These are phyloP conservation scores for Stachybotrys chlorohalonatus DNA, from an alignment of 2,329 filamentous ascomycete genomes.

Conservation along the genomic window DNA sequence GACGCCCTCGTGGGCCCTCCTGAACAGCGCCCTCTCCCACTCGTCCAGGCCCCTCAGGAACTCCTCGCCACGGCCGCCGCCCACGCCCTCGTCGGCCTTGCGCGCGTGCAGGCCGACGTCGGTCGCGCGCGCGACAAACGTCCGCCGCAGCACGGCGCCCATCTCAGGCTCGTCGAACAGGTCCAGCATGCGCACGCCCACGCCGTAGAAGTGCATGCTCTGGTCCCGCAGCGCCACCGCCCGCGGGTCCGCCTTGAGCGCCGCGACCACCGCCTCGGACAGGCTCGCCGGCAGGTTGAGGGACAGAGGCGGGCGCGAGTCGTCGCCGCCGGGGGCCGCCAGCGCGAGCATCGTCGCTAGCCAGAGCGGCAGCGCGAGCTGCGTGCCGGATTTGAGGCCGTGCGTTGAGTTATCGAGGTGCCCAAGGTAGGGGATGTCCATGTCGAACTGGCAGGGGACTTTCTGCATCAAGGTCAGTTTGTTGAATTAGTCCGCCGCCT, in stretches of 20 bases:
- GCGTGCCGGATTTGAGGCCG: conserved; percentile 70
- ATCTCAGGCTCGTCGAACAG: conserved; percentile 77
- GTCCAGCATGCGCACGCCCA: conserved; percentile 79
- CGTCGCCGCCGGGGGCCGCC: conserved; percentile 37
- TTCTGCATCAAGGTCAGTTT: conserved; percentile 45
- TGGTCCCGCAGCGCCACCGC: conserved; percentile 77
- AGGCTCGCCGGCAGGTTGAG: conserved; percentile 76
- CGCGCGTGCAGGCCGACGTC: conserved; percentile 85
- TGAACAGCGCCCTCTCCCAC: conserved; percentile 71
- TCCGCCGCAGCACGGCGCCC: conserved; percentile 64
- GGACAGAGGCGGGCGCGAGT: conserved; percentile 55
- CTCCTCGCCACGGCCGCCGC: conserved; percentile 58
- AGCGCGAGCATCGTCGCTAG: conserved; percentile 88
- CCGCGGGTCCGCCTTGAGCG: conserved; percentile 81
- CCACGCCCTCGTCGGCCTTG: conserved; percentile 60
- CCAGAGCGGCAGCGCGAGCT: conserved; percentile 82
- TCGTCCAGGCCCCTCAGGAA: conserved; percentile 86
- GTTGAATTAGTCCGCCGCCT: too few relatives aligned
- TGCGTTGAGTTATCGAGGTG: conserved; percentile 78
- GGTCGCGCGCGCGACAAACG: conserved; percentile 71
- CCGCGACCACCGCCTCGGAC: conserved; percentile 72
- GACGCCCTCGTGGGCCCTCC: conserved; percentile 63
- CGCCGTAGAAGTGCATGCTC: conserved; percentile 78
- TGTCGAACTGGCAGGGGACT: conserved; percentile 90
- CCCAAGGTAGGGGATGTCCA: conserved; percentile 78